Base-by-base conservation (phyloP, 2,329 filamentous ascomycete genomes). In the Akanthomyces lecanii region DNA sequence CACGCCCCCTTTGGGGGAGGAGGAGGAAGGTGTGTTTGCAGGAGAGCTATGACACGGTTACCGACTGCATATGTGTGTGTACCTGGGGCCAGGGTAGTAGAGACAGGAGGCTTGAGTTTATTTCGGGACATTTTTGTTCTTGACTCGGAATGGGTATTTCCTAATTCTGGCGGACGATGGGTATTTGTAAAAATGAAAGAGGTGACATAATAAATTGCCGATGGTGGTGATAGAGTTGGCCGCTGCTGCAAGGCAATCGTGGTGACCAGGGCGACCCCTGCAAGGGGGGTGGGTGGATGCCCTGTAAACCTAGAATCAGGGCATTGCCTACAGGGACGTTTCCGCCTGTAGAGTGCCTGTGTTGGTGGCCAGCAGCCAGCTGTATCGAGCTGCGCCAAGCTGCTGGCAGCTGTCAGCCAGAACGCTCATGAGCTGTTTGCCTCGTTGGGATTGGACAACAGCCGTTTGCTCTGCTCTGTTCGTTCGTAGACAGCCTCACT, bases 241-340 rank as follows among this genome's bases (percentile, higher is more conserved):
- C 40, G 40, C 54, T 44, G 54, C 38, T 56, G 54, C 54, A 45
- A 56, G 54, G 40, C 54, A 30, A 23, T 21, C 25, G 53, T 44
- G 53, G 38, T 21, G 53, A 8, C 40, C 30, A 21, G 51, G 51
- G 33, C 33, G 14, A 33, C 51, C 36, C 23, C 52, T 54, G 52
- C 36, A 40, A 14, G 36, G 33, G 52, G 7, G 18, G 52, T 40
- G 36, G 5, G 38, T 40, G 38, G 38, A 40, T 7, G 38, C 38
- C 38, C 38, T 40, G 38, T 40, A 40, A 40, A 40, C 38, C 38
- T 40, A 40, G 38, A 40, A 40, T 16, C 38, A 16, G 38, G 33
- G 33, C 33, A 36, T 36, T 4, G 33, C 10, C 33, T 36, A 11
- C 33, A 36, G 33, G 33, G 33, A 7, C 10, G 33, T 36, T 36